phyloP scores from a whole-genome alignment of 306 rosid species.

The Neltuma alba region DNA sequence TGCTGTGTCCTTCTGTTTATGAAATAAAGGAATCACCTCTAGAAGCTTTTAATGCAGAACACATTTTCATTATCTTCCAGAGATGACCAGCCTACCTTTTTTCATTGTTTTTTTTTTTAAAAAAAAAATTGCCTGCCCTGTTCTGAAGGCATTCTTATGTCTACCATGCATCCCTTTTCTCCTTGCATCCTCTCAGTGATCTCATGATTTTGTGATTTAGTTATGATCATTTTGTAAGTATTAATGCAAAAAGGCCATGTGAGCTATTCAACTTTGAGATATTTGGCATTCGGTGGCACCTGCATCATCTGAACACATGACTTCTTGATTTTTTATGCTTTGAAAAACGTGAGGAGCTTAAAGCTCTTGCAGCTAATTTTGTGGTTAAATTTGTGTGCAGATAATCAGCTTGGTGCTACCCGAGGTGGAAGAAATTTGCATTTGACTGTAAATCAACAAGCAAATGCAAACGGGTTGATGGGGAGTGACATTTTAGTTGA shows the following conservation, averaged over 20 bases:
- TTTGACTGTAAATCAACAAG: slow-evolving; percentile 26
- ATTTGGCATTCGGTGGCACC: not conserved
- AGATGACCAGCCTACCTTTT: not conserved
- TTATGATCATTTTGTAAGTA: slow-evolving; percentile 17
- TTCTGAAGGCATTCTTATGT: not conserved
- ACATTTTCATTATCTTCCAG: not conserved
- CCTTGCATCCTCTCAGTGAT: not conserved
- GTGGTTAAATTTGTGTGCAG: slow-evolving; percentile 7
- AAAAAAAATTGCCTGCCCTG: too few relatives aligned
- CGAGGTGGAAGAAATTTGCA: slow-evolving; percentile 32
- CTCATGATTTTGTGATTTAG: slow-evolving; percentile 4
- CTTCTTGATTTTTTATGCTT: slow-evolving; percentile 22
- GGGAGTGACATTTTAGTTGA: slow-evolving; percentile 28
- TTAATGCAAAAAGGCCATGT: slow-evolving; percentile 6
- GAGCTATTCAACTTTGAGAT: not conserved
- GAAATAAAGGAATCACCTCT: not conserved
- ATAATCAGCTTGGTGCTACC: slow-evolving; percentile 31
- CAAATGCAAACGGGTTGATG: slow-evolving; percentile 25
- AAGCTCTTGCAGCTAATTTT: not conserved
- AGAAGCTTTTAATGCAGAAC: not conserved
- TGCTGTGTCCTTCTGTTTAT: not conserved
- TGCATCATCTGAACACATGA: slow-evolving; percentile 1
- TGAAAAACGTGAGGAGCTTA: not conserved
- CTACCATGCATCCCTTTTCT: not conserved
- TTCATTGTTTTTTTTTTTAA: not conserved